These are phyloP conservation scores for Exophiala sideris DNA, from an alignment of 2,329 filamentous ascomycete genomes.

Conservation along the genomic window DNA sequence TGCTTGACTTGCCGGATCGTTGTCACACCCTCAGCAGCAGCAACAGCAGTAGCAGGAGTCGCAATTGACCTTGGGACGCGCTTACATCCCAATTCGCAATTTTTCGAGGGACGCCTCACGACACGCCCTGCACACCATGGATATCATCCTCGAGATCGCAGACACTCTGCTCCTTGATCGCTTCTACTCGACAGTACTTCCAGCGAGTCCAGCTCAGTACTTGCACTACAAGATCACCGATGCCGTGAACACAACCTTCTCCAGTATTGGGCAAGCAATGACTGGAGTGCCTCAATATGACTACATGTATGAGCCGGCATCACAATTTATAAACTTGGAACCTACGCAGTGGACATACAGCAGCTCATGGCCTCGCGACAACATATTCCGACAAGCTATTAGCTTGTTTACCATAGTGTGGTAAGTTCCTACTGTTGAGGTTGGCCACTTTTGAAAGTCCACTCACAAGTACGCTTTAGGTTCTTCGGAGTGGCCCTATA, in stretches of 20 bases:
- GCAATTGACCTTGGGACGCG: no score
- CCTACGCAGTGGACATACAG: slow-evolving; percentile 74
- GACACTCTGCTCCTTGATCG: slow-evolving; percentile 81
- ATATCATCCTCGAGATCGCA: slow-evolving; percentile 81
- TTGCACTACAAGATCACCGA: slow-evolving; percentile 52
- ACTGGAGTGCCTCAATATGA: slow-evolving; percentile 50
- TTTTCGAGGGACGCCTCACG: no score
- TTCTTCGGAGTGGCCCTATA: slow-evolving; percentile 81
- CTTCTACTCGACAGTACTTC: slow-evolving; percentile 69
- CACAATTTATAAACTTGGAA: slow-evolving; percentile 63
- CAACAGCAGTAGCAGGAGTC: no score
- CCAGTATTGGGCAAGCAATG: slow-evolving; percentile 43
- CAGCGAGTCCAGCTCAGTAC: slow-evolving; percentile 54
- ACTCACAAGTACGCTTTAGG: slow-evolving; percentile 50
- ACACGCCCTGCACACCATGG: slow-evolving; percentile 59
- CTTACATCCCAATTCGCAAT: no score
- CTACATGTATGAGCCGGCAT: slow-evolving; percentile 66
- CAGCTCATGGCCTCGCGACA: slow-evolving; percentile 74
- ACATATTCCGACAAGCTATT: slow-evolving; percentile 68
- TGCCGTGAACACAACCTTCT: slow-evolving; percentile 53
- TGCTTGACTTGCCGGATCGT: no score
- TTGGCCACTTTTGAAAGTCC: not conserved
- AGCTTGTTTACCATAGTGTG: slow-evolving; percentile 83
- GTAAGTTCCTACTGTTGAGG: slow-evolving; percentile 52
- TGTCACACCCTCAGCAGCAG: no score